Evolutionary conservation across 768 basidiomycete species (phyloP).

Genomic region (Calvatia gigantea): DNA sequence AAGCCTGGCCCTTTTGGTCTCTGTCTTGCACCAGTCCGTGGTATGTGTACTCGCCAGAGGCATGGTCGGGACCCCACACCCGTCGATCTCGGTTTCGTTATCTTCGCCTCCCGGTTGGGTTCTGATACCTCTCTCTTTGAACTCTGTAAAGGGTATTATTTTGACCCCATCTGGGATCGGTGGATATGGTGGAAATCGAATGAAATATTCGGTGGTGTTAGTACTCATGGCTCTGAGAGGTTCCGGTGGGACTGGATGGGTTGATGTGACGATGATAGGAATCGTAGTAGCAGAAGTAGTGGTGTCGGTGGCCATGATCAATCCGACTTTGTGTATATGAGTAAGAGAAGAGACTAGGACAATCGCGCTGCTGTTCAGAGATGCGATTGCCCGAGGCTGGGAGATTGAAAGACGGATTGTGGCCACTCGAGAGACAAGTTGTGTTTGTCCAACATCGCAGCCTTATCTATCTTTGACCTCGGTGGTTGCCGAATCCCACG

Average conservation of each 20-base stretch:
- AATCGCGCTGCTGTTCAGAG: background rate
- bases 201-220: slow-evolving; percentile 7
- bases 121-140: slow-evolving; percentile 34
- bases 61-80: slow-evolving; percentile 64
- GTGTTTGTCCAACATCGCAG: background rate
- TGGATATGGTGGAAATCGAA: slow-evolving; percentile 51
- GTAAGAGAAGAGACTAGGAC: background rate
- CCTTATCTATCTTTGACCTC: background rate
- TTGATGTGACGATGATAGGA: background rate
- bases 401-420: slow-evolving; percentile 4
- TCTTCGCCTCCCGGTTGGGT: slow-evolving; percentile 34
- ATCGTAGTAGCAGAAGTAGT: background rate
- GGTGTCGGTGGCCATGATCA: background rate
- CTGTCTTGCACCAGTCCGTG: slow-evolving; percentile 54
- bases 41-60: slow-evolving; percentile 46
- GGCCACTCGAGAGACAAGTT: background rate
- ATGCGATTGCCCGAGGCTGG: background rate
- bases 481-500: slow-evolving; percentile 7
- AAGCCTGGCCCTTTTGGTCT: slow-evolving; percentile 40
- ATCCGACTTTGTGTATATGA: background rate
- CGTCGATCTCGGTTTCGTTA: slow-evolving; percentile 60
- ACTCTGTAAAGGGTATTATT: slow-evolving; percentile 42
- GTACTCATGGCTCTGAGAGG: background rate
- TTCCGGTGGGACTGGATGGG: background rate
- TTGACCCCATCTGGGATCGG: slow-evolving; percentile 31